These are phyloP conservation scores for Pseudocercospora macadamiae DNA, from an alignment of 2,329 filamentous ascomycete species.

Conservation along the genomic window DNA sequence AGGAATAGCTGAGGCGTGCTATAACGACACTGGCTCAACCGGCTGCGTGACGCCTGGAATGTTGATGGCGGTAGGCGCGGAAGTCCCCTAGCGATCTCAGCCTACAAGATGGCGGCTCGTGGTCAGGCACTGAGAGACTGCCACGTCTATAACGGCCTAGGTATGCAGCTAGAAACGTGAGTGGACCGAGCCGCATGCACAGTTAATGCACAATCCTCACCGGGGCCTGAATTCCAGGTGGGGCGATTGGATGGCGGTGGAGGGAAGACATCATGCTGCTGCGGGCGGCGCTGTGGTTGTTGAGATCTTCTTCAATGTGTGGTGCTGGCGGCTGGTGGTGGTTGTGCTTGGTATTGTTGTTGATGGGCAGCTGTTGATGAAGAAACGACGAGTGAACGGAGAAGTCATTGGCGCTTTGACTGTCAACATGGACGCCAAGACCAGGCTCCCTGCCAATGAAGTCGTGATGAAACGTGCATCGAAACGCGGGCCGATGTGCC, in stretches of 20 bases:
- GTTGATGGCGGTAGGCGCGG: conserved; percentile 20
- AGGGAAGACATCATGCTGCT: not conserved
- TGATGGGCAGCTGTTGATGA: not conserved
- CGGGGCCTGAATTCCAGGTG: not conserved
- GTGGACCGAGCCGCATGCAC: conserved; percentile 9
- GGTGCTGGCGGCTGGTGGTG: conserved; percentile 1
- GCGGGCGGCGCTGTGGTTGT: conserved; percentile 11
- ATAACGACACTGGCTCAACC: conserved; percentile 25
- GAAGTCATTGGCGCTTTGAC: not conserved
- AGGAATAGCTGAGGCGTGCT: conserved; percentile 28
- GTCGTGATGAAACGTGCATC: not conserved
- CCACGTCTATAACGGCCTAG: conserved; percentile 32
- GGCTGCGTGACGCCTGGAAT: conserved; percentile 16
- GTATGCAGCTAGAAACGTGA: conserved; percentile 27
- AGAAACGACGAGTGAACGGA: not conserved
- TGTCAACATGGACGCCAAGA: not conserved
- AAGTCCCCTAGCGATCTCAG: conserved; percentile 21
- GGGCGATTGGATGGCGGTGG: conserved; percentile 5
- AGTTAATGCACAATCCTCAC: conserved; percentile 5
- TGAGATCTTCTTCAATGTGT: conserved; percentile 7
- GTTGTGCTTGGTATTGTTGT: not conserved
- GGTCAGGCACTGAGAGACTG: conserved; percentile 32
- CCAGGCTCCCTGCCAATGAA: not conserved
- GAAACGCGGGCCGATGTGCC: not conserved
- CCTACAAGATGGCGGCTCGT: conserved; percentile 19